Conservation (phyloP, 2,329 filamentous ascomycete species). For the Aspergillus novoparasiticus region DNA sequence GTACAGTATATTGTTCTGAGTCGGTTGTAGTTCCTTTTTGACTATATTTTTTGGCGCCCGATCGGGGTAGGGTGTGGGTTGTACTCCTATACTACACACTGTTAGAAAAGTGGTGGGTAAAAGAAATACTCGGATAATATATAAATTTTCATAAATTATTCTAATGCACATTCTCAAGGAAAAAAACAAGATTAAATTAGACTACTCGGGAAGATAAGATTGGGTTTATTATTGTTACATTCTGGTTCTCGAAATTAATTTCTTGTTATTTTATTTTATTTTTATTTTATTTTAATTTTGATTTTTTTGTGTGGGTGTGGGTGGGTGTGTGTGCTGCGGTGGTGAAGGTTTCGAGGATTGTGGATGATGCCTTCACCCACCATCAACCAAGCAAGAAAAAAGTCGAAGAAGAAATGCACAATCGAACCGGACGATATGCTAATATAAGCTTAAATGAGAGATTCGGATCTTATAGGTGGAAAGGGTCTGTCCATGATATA, state of each 20-base stretch:
- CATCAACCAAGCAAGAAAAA: background rate
- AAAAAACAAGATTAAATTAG: background rate
- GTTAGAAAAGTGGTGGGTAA: background rate
- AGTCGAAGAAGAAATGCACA: background rate
- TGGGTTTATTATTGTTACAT: conserved; percentile 8
- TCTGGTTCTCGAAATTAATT: background rate
- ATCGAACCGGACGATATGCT: background rate
- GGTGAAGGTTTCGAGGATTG: background rate
- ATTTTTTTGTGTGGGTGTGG: background rate
- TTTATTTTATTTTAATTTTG: background rate
- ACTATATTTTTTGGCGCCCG: background rate
- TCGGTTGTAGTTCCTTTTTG: background rate
- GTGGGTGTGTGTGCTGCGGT: background rate
- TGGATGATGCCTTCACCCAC: background rate
- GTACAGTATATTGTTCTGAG: conserved; percentile 4
- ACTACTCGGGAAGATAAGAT: conserved; percentile 9
- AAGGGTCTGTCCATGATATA: background rate
- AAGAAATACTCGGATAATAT: background rate
- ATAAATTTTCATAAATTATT: background rate
- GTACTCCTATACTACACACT: too few species aligned
- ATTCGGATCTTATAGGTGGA: background rate
- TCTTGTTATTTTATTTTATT: conserved; percentile 7
- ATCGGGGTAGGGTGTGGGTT: background rate
- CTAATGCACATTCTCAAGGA: background rate
- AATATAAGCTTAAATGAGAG: conserved; percentile 2